These are phyloP conservation scores for Dysphania ambrosioides DNA, from an alignment of 148 eudicot species.

Conservation along the genomic window DNA sequence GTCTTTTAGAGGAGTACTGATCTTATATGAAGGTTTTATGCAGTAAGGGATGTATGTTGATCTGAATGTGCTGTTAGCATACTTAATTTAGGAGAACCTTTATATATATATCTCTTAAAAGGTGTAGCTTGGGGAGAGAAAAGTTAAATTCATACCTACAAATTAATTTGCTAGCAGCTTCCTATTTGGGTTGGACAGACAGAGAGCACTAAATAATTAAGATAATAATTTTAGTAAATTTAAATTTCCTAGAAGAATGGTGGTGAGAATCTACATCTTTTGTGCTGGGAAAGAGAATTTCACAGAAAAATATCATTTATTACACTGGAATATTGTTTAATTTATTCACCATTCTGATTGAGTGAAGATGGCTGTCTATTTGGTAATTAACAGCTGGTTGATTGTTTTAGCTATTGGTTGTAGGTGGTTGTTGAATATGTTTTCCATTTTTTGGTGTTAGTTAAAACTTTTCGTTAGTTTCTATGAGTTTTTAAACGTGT, in stretches of 20 bases:
- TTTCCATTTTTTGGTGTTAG: background rate
- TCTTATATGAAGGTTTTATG: constrained; percentile 10
- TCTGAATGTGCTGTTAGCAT: background rate
- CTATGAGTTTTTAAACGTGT: background rate
- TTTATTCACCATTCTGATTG: background rate
- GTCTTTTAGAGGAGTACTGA: background rate
- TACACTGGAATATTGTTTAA: background rate
- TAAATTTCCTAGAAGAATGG: background rate
- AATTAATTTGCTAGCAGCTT: background rate
- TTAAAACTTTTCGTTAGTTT: background rate
- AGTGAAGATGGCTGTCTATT: background rate
- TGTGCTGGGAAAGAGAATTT: background rate
- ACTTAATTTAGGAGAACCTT: background rate
- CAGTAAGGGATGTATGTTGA: background rate
- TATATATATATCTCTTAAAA: background rate
- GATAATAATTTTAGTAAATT: background rate
- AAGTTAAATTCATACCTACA: background rate
- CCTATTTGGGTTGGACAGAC: background rate
- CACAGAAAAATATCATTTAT: background rate
- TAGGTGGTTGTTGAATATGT: background rate
- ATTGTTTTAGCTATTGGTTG: background rate
- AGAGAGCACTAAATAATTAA: background rate
- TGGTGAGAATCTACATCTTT: background rate
- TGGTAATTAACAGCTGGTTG: background rate
- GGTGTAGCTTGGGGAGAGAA: background rate